These are phyloP conservation scores for Jasminum sambac DNA, from an alignment of 257 asterid species.

Conservation along the genomic window DNA sequence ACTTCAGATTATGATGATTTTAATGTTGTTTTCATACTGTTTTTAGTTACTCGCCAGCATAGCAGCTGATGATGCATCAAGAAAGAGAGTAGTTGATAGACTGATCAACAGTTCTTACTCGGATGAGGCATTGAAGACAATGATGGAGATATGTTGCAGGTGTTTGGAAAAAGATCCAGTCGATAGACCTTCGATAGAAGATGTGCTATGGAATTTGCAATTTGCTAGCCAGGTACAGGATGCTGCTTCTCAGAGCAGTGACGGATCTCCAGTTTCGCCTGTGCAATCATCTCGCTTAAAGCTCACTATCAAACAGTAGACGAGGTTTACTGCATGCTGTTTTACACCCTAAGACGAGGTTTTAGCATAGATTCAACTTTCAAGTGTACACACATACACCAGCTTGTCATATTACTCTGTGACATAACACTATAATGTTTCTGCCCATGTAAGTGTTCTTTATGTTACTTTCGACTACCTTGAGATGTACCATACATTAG, in stretches of 20 bases:
- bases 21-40: not conserved
- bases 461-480: not conserved
- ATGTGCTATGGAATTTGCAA: conserved; percentile 86
- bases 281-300: conserved; percentile 41
- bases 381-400: not conserved
- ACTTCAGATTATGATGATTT: not conserved
- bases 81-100: conserved; percentile 59
- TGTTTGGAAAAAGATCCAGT: conserved; percentile 60
- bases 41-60: conserved; percentile 58
- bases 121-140: conserved; percentile 62
- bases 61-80: conserved; percentile 47
- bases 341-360: not conserved
- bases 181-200: conserved; percentile 86
- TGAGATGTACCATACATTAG: no score
- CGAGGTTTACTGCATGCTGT: not conserved
- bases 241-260: conserved; percentile 66
- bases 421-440: no score
- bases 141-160: conserved; percentile 73
- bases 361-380: not conserved
- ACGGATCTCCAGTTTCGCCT: conserved; percentile 72
- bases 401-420: not conserved
- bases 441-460: not conserved
- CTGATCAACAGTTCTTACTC: conserved; percentile 49
- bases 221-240: conserved; percentile 95
- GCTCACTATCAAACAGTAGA: conserved; percentile 36